A percentile compares a stretch with the other conserved stretches of the same genome.
These are phyloP conservation scores for Seiridium cupressi DNA, from an alignment of 2,329 filamentous ascomycete species.

Conservation along the genomic window DNA sequence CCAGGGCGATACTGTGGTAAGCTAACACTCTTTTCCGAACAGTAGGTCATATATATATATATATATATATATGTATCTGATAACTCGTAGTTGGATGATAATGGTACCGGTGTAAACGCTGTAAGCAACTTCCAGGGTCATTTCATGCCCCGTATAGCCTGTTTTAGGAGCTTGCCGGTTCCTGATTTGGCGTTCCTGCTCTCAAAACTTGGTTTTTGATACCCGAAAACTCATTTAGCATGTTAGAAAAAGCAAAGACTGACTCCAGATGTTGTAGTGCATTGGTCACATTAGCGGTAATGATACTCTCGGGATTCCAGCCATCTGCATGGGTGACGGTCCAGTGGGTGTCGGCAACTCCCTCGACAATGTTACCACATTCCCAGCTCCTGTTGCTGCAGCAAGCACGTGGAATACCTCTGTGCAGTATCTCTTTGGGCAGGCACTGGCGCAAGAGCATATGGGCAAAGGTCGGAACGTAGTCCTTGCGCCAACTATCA, in stretches of 20 bases:
- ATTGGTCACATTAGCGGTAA: constrained; percentile 7
- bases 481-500: background rate
- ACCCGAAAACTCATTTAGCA: too few species aligned
- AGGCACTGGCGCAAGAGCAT: background rate
- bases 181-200: too few species aligned
- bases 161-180: too few species aligned
- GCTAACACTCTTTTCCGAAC: background rate
- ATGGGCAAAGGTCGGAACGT: background rate
- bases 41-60: background rate
- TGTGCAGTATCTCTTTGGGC: background rate
- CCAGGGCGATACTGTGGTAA: constrained; percentile 1
- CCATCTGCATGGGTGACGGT: background rate
- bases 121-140: too few species aligned
- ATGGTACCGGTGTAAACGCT: background rate
- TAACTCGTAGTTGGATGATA: background rate
- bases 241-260: too few species aligned
- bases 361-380: background rate
- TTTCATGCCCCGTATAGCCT: too few species aligned
- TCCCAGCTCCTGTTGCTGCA: background rate
- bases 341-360: background rate
- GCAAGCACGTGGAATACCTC: background rate
- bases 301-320: background rate
- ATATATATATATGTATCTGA: too few species aligned
- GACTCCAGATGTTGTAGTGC: background rate
- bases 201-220: too few species aligned